Evolutionary conservation across 164 flowering plant species (phyloP).

Genomic region (Tinospora cordifolia): DNA sequence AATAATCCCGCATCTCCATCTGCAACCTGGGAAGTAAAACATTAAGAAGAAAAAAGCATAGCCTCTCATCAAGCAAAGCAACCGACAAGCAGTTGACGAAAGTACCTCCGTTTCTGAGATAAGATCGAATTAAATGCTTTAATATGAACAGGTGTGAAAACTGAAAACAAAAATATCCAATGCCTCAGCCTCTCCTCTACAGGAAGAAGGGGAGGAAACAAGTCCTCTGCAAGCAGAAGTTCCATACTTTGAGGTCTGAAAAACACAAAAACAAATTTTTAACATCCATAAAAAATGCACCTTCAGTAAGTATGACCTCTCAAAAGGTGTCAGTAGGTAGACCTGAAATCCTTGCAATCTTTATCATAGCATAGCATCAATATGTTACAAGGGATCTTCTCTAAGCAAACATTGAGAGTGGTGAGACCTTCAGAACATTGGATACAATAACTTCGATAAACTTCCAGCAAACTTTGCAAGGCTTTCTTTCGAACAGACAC

Average conservation of each 20-base stretch:
- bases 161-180: constrained; percentile 68
- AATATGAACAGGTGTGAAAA: constrained; percentile 46
- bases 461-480: constrained; percentile 62
- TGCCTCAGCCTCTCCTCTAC: constrained; percentile 62
- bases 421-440: constrained; percentile 49
- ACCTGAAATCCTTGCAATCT: constrained; percentile 90
- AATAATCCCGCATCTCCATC: constrained; percentile 55
- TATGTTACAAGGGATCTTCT: constrained; percentile 75
- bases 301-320: too few species aligned
- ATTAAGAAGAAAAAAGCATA: too few species aligned
- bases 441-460: constrained; percentile 64
- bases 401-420: constrained; percentile 39
- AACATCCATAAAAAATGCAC: too few species aligned
- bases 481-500: constrained; percentile 73
- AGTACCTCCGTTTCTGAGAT: constrained; percentile 73
- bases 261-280: too few species aligned
- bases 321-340: constrained; percentile 11
- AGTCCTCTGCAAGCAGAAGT: constrained; percentile 56
- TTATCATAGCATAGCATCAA: constrained; percentile 82
- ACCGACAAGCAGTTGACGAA: too few species aligned
- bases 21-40: constrained; percentile 54
- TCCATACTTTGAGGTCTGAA: constrained; percentile 77
- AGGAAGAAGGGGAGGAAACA: constrained; percentile 66
- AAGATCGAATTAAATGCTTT: constrained; percentile 67
- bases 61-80: too few species aligned